These are phyloP conservation scores for Potentilla sterilis DNA, from an alignment of 306 rosid genomes.

Conservation along the genomic window DNA sequence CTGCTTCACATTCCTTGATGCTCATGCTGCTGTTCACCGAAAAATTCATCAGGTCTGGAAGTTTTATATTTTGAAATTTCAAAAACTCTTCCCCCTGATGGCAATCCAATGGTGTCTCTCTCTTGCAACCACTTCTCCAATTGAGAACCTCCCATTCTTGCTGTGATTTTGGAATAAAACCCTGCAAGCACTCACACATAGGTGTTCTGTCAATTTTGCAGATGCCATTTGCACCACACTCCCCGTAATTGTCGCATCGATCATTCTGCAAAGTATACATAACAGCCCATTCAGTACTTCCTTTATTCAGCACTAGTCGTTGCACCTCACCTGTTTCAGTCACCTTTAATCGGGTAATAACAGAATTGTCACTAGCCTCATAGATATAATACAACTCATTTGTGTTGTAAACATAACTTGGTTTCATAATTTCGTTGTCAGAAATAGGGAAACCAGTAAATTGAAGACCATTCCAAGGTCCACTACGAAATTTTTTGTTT, in stretches of 20 bases:
- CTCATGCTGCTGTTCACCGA: slow-evolving; percentile 25
- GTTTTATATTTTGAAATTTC: slow-evolving; percentile 20
- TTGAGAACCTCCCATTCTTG: slow-evolving; percentile 19
- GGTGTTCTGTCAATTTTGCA: slow-evolving; percentile 19
- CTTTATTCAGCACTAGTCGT: background rate
- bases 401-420: background rate
- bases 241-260: slow-evolving; percentile 26
- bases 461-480: slow-evolving; percentile 20
- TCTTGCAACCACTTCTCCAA: slow-evolving; percentile 32
- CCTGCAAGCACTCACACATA: slow-evolving; percentile 33
- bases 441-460: background rate
- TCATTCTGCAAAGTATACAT: slow-evolving; percentile 28
- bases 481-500: background rate
- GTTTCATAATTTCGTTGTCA: background rate
- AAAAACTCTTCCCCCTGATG: slow-evolving; percentile 29
- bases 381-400: background rate
- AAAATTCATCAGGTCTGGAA: slow-evolving; percentile 34
- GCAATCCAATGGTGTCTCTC: slow-evolving; percentile 28
- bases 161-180: slow-evolving; percentile 30
- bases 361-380: background rate
- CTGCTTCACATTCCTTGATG: slow-evolving; percentile 23
- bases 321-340: background rate
- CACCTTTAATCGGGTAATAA: background rate
- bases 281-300: background rate
- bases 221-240: slow-evolving; percentile 38